Percentiles rank a stretch among this genome's conserved stretches.
Conservation (phyloP, 805 yeast species). For the Saccharomycopsis olivae region DNA sequence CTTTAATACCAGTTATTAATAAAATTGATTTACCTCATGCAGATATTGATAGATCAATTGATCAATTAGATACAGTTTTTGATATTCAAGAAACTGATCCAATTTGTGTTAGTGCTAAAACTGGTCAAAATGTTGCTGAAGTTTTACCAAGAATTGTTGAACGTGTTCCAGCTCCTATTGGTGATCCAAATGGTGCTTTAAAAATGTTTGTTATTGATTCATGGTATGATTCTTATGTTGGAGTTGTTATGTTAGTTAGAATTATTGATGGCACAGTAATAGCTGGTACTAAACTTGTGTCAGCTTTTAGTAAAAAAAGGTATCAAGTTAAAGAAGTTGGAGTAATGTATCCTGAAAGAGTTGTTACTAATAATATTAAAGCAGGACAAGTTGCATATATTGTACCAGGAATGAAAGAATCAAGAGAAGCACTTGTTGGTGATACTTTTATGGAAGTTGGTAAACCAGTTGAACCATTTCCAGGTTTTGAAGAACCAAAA, state of each 20-base stretch:
- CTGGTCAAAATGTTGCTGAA: constrained; percentile 69
- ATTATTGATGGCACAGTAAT: constrained; percentile 74
- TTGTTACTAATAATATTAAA: constrained; percentile 47
- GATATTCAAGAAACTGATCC: constrained; percentile 68
- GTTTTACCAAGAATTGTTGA: constrained; percentile 77
- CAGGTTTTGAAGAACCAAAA: constrained; percentile 93
- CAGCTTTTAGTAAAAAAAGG: constrained; percentile 64
- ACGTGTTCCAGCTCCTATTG: constrained; percentile 71
- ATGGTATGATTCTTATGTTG: constrained; percentile 91
- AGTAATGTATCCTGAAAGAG: constrained; percentile 85
- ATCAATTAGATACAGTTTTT: constrained; percentile 76
- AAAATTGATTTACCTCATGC: constrained; percentile 87
- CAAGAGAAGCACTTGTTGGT: constrained; percentile 81
- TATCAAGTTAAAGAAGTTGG: constrained; percentile 92
- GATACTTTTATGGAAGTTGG: constrained; percentile 72
- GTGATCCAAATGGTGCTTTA: constrained; percentile 40
- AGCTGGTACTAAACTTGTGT: constrained; percentile 63
- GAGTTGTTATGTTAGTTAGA: constrained; percentile 78
- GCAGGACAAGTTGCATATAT: constrained; percentile 96
- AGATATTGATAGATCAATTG: constrained; percentile 67
- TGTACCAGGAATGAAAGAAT: constrained; percentile 88
- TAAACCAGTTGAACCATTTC: constrained; percentile 58
- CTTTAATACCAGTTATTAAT: constrained; percentile 80
- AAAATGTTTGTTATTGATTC: constrained; percentile 87
- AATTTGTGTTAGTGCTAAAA: constrained; percentile 83